phyloP scores from a whole-genome alignment of 1,139 yeast genomes.

The Blastobotrys capitulatus region DNA sequence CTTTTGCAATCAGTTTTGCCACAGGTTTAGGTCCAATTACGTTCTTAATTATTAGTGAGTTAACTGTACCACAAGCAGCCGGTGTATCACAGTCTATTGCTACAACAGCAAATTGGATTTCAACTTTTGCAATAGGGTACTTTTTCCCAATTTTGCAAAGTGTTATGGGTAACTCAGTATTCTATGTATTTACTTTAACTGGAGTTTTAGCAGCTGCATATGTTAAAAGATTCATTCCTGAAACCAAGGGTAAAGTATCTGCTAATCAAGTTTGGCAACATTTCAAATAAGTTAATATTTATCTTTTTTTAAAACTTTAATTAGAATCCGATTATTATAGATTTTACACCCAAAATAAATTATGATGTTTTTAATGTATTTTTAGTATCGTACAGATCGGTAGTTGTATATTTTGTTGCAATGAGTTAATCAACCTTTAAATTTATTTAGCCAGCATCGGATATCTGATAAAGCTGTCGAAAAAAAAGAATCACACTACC shows the following conservation, averaged over 20 bases:
- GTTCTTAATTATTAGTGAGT: constrained; percentile 80
- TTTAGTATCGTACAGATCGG: too few species aligned
- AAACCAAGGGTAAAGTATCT: constrained; percentile 67
- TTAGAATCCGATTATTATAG: not conserved
- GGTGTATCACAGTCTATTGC: constrained; percentile 93
- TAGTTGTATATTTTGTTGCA: too few species aligned
- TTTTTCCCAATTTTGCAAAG: constrained; percentile 69
- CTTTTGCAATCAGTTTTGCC: constrained; percentile 80
- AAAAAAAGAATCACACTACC: too few species aligned
- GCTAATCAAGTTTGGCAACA: constrained; percentile 36
- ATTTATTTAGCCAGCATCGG: too few species aligned
- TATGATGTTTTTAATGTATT: too few species aligned
- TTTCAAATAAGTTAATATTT: not conserved
- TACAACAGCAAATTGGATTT: constrained; percentile 83
- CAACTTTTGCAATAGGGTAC: constrained; percentile 78
- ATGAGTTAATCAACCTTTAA: too few species aligned
- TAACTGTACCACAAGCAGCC: constrained; percentile 72
- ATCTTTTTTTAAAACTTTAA: not conserved
- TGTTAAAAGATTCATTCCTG: constrained; percentile 49
- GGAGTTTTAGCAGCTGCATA: constrained; percentile 21
- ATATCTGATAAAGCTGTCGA: too few species aligned
- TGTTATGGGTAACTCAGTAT: constrained; percentile 72
- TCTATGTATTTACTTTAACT: constrained; percentile 55
- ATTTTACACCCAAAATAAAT: too few species aligned
- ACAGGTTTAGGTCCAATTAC: constrained; percentile 95